phyloP scores from a whole-genome alignment of 352 stramenopile genomes.

The Nothophytophthora sp. region DNA sequence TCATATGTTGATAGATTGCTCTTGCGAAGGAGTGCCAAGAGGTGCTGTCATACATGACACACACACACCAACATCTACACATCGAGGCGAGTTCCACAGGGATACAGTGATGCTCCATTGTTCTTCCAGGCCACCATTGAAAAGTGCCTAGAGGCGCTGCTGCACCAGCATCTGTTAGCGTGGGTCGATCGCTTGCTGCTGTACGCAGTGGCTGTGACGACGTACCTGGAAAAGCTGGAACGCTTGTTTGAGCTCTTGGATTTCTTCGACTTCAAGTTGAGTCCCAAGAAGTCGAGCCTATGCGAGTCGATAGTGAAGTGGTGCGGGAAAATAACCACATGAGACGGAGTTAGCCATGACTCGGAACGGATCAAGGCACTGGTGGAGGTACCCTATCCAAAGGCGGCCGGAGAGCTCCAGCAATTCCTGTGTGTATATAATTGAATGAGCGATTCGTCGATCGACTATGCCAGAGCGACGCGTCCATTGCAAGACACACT shows the following conservation, averaged over 20 bases:
- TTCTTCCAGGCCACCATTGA: slow-evolving; percentile 25
- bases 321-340: slow-evolving; percentile 23
- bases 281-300: slow-evolving; percentile 9
- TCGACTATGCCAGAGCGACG: slow-evolving; percentile 1
- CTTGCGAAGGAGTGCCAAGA: slow-evolving; percentile 17
- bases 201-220: slow-evolving; percentile 12
- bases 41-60: slow-evolving; percentile 26
- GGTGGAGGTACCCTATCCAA: too few species aligned
- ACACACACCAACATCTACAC: slow-evolving; percentile 25
- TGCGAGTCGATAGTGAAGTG: slow-evolving; percentile 16
- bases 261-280: slow-evolving; percentile 15
- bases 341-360: too few species aligned
- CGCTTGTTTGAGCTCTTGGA: slow-evolving; percentile 14
- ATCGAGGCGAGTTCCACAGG: slow-evolving; percentile 22
- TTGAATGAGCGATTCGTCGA: slow-evolving; percentile 4
- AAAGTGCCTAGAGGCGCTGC: slow-evolving; percentile 7
- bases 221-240: slow-evolving; percentile 14
- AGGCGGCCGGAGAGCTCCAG: too few species aligned
- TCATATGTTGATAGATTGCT: slow-evolving; percentile 23
- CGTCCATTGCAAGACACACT: slow-evolving; percentile 1
- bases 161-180: slow-evolving; percentile 19
- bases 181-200: slow-evolving; percentile 40
- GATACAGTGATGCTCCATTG: slow-evolving; percentile 11
- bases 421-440: slow-evolving; percentile 10
- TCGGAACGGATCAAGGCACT: too few species aligned